These are phyloP conservation scores for Kernera saxatilis DNA, from an alignment of 345 rosid genomes.

Conservation along the genomic window DNA sequence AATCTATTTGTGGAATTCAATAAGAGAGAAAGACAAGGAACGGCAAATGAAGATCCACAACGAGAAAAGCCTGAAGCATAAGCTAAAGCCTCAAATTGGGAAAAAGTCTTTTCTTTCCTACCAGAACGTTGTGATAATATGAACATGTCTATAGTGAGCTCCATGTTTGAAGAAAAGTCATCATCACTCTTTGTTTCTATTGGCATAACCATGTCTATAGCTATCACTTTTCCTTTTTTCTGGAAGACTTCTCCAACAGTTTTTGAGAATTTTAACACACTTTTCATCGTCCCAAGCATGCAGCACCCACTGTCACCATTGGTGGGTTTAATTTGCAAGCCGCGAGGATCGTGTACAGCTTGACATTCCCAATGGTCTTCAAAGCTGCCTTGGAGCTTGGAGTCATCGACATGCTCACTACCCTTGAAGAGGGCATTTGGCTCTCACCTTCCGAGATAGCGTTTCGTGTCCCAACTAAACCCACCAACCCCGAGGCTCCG, in stretches of 20 bases:
- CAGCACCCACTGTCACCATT: conserved; percentile 34
- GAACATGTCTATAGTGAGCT: background rate
- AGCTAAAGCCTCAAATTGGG: background rate
- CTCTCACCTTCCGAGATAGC: conserved; percentile 41
- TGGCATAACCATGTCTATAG: background rate
- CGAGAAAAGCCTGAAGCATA: background rate
- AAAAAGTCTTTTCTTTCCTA: background rate
- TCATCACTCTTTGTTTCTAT: background rate
- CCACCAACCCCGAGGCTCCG: conserved; percentile 36
- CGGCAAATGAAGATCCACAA: background rate
- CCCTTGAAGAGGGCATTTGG: conserved; percentile 19
- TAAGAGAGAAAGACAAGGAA: background rate
- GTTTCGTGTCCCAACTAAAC: conserved; percentile 9
- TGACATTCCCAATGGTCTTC: conserved; percentile 41
- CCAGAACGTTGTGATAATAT: background rate
- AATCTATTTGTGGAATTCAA: background rate
- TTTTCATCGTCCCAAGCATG: conserved; percentile 14
- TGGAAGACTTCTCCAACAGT: conserved; percentile 1
- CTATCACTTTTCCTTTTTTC: background rate
- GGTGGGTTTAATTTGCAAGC: conserved; percentile 1
- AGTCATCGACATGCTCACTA: conserved; percentile 38
- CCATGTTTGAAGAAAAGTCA: background rate
- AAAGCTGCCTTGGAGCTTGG: conserved; percentile 41
- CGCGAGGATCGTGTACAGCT: background rate
- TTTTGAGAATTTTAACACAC: background rate